phyloP scores from a whole-genome alignment of 495 filamentous ascomycete species.

The Talaromyces proteolyticus region DNA sequence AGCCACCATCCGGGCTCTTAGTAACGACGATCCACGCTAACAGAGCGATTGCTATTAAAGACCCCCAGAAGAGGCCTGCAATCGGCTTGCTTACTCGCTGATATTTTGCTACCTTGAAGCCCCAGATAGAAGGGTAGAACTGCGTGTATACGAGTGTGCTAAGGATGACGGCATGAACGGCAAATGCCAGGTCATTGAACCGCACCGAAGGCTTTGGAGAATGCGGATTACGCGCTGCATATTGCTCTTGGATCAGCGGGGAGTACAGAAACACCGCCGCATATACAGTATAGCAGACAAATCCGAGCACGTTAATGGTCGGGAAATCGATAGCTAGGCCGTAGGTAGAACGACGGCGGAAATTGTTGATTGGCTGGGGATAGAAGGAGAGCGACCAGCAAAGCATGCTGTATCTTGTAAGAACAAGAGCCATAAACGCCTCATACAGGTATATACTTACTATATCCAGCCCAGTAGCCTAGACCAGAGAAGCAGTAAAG shows the following conservation, averaged over 20 bases:
- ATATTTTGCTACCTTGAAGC: constrained; percentile 52
- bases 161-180: constrained; percentile 67
- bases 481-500: not conserved
- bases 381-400: constrained; percentile 90
- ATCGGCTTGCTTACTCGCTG: constrained; percentile 60
- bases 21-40: constrained; percentile 49
- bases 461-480: constrained; percentile 30
- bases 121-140: constrained; percentile 68
- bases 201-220: constrained; percentile 74
- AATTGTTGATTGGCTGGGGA: constrained; percentile 79
- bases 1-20: constrained; percentile 44
- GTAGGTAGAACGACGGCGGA: constrained; percentile 62
- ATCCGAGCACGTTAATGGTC: constrained; percentile 76
- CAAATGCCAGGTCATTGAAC: constrained; percentile 87
- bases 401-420: constrained; percentile 38
- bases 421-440: too few species aligned
- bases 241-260: constrained; percentile 68
- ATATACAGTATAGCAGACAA: constrained; percentile 71
- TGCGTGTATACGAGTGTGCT: constrained; percentile 64
- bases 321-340: constrained; percentile 87
- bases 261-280: constrained; percentile 72
- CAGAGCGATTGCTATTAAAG: constrained; percentile 49
- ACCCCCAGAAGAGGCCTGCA: constrained; percentile 60
- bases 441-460: too few species aligned
- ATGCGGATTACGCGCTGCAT: constrained; percentile 71